Evolutionary conservation across 1,284 basidiomycete genomes (phyloP).

Genomic region (Sanghuangporus weigelae): DNA sequence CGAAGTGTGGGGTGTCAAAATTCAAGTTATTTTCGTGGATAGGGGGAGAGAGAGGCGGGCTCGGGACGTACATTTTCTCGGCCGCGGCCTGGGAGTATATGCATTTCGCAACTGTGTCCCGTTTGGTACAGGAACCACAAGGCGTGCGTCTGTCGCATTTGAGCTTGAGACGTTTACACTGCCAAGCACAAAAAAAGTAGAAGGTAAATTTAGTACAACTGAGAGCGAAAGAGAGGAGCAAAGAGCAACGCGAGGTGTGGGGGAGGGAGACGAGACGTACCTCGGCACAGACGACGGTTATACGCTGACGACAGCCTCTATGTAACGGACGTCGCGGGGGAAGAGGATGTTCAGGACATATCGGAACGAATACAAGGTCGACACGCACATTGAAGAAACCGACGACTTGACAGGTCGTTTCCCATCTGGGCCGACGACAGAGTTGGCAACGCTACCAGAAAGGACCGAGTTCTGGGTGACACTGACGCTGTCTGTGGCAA

Average conservation of each 20-base stretch:
- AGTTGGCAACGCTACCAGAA: background rate
- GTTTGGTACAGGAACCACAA: slow-evolving; percentile 70
- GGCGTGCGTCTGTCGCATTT: slow-evolving; percentile 74
- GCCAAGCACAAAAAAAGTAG: background rate
- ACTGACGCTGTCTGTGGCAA: slow-evolving; percentile 2
- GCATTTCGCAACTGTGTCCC: slow-evolving; percentile 66
- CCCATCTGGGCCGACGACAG: background rate
- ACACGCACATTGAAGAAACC: background rate
- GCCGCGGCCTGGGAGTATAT: slow-evolving; percentile 74
- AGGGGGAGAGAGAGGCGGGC: slow-evolving; percentile 3
- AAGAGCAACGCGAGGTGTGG: slow-evolving; percentile 1
- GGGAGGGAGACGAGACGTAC: slow-evolving; percentile 32
- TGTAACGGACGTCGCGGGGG: background rate
- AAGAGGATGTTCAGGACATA: background rate
- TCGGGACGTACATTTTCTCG: slow-evolving; percentile 65
- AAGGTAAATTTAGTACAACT: slow-evolving; percentile 12
- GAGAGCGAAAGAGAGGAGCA: slow-evolving; percentile 1
- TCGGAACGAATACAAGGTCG: background rate
- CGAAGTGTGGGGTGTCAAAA: background rate
- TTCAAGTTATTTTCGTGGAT: slow-evolving; percentile 3
- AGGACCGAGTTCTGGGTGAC: background rate
- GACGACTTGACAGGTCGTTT: background rate
- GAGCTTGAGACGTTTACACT: slow-evolving; percentile 81
- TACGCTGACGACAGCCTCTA: slow-evolving; percentile 56
- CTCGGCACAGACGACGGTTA: slow-evolving; percentile 80